Evolutionary conservation across 352 stramenopile species (phyloP), one percentile per base, ranked within the genome.

Genomic region (Pseudoperonospora humuli): DNA sequence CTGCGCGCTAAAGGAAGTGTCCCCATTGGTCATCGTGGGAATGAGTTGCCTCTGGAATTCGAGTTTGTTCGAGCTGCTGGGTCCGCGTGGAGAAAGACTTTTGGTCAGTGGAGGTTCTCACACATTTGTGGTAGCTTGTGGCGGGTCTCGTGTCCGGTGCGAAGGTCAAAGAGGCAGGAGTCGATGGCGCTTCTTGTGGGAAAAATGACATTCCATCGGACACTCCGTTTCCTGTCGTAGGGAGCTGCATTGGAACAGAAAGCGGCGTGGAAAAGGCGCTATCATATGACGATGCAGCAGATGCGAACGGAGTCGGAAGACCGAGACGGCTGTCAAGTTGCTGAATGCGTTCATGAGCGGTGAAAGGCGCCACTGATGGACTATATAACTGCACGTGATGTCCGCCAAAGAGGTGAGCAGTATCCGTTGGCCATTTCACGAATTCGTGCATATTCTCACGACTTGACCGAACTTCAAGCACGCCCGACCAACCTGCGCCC

Each of bases 401-500:
- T 2, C 59, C 66, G 25, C 65, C 57, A 45, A 85, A 75, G 15
- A 82, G 54, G 15, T 29, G 29, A 11, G 64, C 27, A 1, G 62
- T 58, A 19, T 80, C 67, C 7, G 50, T 44, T 13, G 61, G 65
- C 31, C 53, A 56, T 23, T 67, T 75, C 15, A 60, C 37, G 20
- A 87, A 67, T 42, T 82, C 75, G 6, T 37, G 53, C 9, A 75
- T 52, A 19, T 54, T 69, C 18, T 61, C 41, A 14, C 46, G 44
- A 3, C 67, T 68, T 29, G 72, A 81, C 3, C 75, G 72, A 13
- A 87, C 38, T 59, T 87, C 72, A 11, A 75, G 47, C 13, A 70
- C 18, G 4, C 72, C 75, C 0, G 43, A 58, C 64, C 64, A 78
- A 2, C 29, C 24, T 23, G 42, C 43, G 34, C 40, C 25, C 0